phyloP scores from a whole-genome alignment of 495 filamentous ascomycete species.

The Penicillium pancosmium region DNA sequence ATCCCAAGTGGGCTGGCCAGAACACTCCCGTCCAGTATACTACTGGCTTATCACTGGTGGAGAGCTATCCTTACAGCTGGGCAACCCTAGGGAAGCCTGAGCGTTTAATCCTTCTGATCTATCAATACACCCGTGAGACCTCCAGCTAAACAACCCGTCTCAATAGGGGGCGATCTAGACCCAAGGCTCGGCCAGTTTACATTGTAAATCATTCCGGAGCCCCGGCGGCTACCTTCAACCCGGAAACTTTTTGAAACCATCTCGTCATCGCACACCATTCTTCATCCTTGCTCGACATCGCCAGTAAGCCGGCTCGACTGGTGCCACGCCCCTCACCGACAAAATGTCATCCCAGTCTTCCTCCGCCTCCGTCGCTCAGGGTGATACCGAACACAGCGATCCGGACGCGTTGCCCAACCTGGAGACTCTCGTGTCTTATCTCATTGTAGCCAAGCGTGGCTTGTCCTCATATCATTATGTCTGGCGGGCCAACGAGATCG shows the following conservation, averaged over 20 bases:
- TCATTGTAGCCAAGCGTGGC: constrained; percentile 87
- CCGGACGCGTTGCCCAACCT: constrained; percentile 45
- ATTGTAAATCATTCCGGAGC: neutral
- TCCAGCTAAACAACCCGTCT: neutral
- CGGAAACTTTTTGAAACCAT: constrained; percentile 3
- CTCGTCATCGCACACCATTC: constrained; percentile 8
- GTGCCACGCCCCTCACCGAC: constrained; percentile 1
- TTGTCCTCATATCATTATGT: constrained; percentile 85
- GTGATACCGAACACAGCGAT: constrained; percentile 16
- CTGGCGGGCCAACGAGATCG: constrained; percentile 84
- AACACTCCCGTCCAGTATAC: neutral
- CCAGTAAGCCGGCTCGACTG: neutral
- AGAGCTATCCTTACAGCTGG: neutral
- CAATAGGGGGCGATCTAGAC: constrained; percentile 1
- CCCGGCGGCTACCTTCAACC: neutral
- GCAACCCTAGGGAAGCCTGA: neutral
- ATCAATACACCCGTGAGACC: neutral
- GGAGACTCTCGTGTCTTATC: constrained; percentile 76
- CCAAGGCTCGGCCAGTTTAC: neutral
- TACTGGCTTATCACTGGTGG: neutral
- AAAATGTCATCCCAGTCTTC: constrained; percentile 42
- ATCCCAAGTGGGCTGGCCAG: neutral
- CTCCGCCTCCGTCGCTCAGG: constrained; percentile 20
- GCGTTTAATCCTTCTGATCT: neutral
- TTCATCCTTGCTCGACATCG: neutral